Percentiles rank a stretch among this genome's conserved stretches.
Conservation (phyloP, 371 early-diverging fungal species). For the Mortierella sp. region DNA sequence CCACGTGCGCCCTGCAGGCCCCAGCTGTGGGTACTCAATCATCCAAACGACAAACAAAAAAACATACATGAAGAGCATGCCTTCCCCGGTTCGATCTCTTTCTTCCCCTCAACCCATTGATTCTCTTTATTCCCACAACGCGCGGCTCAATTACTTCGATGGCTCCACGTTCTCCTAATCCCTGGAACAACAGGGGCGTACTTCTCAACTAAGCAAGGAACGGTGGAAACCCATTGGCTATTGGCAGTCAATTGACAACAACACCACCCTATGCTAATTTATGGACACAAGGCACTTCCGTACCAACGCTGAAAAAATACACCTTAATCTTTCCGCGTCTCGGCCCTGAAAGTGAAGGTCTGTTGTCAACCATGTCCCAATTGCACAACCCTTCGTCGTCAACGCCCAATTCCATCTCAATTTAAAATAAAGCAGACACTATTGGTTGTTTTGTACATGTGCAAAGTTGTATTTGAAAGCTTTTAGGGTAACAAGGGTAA, state of each 20-base stretch:
- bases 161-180: neutral
- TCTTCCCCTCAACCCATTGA: neutral
- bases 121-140: neutral
- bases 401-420: too few relatives aligned
- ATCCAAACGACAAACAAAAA: neutral
- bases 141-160: neutral
- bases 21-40: neutral
- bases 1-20: conserved; percentile 10
- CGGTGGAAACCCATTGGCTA: neutral
- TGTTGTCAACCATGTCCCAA: too few relatives aligned
- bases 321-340: too few relatives aligned
- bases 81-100: neutral
- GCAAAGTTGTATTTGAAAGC: neutral
- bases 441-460: neutral
- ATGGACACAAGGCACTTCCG: neutral
- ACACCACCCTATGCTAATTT: too few relatives aligned
- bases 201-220: neutral
- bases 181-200: neutral
- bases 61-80: neutral
- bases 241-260: neutral
- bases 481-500: neutral
- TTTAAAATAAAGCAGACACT: neutral
- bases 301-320: too few relatives aligned
- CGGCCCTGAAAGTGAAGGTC: too few relatives aligned
- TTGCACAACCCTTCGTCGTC: too few relatives aligned